Conservation (phyloP, 2,329 filamentous ascomycete species). For the Sphaerulina vaccinii region DNA sequence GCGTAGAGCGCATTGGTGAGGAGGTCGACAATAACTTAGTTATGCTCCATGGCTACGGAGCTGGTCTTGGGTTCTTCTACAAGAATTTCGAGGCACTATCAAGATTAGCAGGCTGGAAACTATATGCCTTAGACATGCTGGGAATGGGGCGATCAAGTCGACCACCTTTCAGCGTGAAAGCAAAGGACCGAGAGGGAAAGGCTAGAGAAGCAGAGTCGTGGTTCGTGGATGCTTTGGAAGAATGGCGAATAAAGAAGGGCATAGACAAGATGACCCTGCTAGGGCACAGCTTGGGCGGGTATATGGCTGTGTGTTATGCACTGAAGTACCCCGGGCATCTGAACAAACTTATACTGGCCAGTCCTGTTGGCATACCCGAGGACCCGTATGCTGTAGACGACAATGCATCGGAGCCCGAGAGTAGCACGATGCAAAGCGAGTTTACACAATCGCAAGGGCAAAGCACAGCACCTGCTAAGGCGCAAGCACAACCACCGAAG, state of each 20-base stretch:
- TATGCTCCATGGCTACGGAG: slow-evolving; percentile 95
- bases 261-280: slow-evolving; percentile 92
- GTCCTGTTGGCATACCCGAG: slow-evolving; percentile 90
- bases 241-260: slow-evolving; percentile 85
- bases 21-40: slow-evolving; percentile 81
- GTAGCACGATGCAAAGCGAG: slow-evolving; percentile 73
- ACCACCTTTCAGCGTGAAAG: slow-evolving; percentile 76
- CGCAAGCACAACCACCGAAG: slow-evolving; percentile 49
- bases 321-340: slow-evolving; percentile 92
- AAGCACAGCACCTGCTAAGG: slow-evolving; percentile 33
- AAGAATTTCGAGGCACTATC: slow-evolving; percentile 92
- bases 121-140: slow-evolving; percentile 92
- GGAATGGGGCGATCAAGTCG: slow-evolving; percentile 89
- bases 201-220: slow-evolving; percentile 88
- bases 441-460: slow-evolving; percentile 60
- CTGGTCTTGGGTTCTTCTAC: slow-evolving; percentile 96
- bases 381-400: slow-evolving; percentile 85
- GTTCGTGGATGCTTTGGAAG: slow-evolving; percentile 94
- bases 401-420: slow-evolving; percentile 66
- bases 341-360: slow-evolving; percentile 94
- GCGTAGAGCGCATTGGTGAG: slow-evolving; percentile 79
- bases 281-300: slow-evolving; percentile 90
- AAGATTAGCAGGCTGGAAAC: slow-evolving; percentile 74
- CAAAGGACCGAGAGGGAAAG: slow-evolving; percentile 76
- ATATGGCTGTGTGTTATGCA: slow-evolving; percentile 91